These are phyloP conservation scores for Tephrocybe sp. DNA, from an alignment of 768 basidiomycete species.

Conservation along the genomic window DNA sequence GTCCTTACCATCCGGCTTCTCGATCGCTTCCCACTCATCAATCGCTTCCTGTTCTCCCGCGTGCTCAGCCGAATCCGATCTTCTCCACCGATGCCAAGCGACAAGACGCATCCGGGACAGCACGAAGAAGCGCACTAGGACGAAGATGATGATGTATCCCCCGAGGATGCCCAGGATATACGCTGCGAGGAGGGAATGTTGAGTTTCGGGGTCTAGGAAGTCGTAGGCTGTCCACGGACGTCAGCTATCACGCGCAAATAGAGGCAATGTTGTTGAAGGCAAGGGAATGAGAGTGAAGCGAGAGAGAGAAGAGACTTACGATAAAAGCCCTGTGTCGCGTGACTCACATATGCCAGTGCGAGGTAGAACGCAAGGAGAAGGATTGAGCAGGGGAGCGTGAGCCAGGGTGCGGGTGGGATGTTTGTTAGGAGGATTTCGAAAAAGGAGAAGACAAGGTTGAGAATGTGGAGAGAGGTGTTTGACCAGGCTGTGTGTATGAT, in stretches of 20 bases:
- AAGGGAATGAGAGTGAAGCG: neutral
- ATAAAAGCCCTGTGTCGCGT: slow-evolving; percentile 62
- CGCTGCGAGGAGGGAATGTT: slow-evolving; percentile 46
- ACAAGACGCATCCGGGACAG: slow-evolving; percentile 36
- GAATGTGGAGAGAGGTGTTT: slow-evolving; percentile 58
- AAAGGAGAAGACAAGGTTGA: slow-evolving; percentile 58
- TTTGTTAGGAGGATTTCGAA: slow-evolving; percentile 61
- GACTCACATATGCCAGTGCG: slow-evolving; percentile 68
- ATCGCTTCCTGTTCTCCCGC: slow-evolving; percentile 21
- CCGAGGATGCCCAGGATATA: slow-evolving; percentile 64
- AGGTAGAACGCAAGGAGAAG: slow-evolving; percentile 57
- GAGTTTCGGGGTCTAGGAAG: slow-evolving; percentile 58
- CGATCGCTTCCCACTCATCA: slow-evolving; percentile 49
- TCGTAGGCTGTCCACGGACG: slow-evolving; percentile 54
- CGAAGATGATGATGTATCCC: slow-evolving; percentile 53
- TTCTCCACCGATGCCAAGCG: slow-evolving; percentile 15
- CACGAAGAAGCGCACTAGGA: slow-evolving; percentile 41
- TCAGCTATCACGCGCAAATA: neutral
- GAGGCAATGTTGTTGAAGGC: neutral
- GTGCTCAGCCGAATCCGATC: neutral
- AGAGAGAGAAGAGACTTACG: slow-evolving; percentile 38
- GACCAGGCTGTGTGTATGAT: slow-evolving; percentile 45
- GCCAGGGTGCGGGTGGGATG: slow-evolving; percentile 51
- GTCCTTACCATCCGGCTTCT: too few relatives aligned
- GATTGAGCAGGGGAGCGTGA: slow-evolving; percentile 44